Percentiles rank a stretch among this genome's conserved stretches.
Evolutionary conservation across 129 eudicot genomes (phyloP).

Genomic region (Cynara cardunculus): DNA sequence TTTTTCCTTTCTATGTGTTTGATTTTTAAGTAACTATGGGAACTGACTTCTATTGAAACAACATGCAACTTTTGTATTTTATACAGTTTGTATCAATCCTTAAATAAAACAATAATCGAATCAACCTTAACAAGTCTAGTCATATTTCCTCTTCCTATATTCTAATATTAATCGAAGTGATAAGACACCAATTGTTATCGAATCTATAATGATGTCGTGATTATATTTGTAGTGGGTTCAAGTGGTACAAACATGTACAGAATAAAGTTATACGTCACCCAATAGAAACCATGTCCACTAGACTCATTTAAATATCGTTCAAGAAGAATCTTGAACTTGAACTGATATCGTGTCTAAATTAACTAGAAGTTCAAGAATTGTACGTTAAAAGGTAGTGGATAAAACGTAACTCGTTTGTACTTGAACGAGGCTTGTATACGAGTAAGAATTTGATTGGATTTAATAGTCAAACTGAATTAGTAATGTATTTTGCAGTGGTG

Average conservation of each 20-base stretch:
- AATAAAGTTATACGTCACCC: background rate
- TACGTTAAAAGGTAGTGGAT: background rate
- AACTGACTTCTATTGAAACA: background rate
- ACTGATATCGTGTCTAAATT: background rate
- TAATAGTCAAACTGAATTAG: background rate
- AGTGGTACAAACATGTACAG: background rate
- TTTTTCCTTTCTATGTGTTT: background rate
- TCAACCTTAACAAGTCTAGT: background rate
- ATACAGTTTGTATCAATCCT: background rate
- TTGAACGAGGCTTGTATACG: background rate
- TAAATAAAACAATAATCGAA: background rate
- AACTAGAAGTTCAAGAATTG: background rate
- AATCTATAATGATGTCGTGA: background rate
- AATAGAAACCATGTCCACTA: background rate
- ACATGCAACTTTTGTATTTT: background rate
- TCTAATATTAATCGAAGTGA: background rate
- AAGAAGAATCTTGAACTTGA: background rate
- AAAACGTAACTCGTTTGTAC: background rate
- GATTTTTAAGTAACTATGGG: background rate
- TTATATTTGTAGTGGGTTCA: background rate
- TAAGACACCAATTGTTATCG: background rate
- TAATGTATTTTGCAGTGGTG: conserved; percentile 1
- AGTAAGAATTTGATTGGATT: background rate
- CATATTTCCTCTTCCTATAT: background rate
- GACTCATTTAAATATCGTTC: background rate